Conservation (phyloP, 2,329 filamentous ascomycete genomes). For the Xylaria multiplex region DNA sequence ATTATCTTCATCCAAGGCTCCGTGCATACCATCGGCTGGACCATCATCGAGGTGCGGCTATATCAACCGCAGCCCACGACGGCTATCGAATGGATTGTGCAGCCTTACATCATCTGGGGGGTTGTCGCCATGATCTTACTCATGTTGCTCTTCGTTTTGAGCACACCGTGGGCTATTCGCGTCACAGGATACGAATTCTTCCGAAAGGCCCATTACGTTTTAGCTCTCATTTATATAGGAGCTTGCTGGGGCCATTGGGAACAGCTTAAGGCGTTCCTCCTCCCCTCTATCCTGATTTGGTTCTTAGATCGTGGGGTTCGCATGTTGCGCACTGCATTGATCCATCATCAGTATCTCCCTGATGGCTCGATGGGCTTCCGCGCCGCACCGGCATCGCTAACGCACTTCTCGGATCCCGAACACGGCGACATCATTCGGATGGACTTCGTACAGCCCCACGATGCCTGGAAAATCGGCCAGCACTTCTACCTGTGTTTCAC, state of each 20-base stretch:
- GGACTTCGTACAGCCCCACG: constrained; percentile 70
- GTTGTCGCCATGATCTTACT: constrained; percentile 74
- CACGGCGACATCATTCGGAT: constrained; percentile 72
- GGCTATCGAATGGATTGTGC: constrained; percentile 65
- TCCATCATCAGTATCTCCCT: constrained; percentile 67
- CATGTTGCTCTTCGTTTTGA: constrained; percentile 68
- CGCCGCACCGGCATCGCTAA: constrained; percentile 61
- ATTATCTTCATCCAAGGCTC: constrained; percentile 75
- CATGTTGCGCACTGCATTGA: constrained; percentile 64
- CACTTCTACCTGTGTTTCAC: constrained; percentile 78
- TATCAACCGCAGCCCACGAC: constrained; percentile 77
- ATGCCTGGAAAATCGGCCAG: constrained; percentile 72
- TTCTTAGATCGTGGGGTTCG: constrained; percentile 70
- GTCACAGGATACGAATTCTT: constrained; percentile 81
- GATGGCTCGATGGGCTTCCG: constrained; percentile 62
- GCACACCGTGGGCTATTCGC: constrained; percentile 67
- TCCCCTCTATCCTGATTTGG: constrained; percentile 73
- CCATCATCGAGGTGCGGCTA: constrained; percentile 70
- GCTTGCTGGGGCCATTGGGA: constrained; percentile 81
- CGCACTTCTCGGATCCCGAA: constrained; percentile 64
- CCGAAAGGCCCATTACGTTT: constrained; percentile 76
- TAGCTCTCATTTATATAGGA: constrained; percentile 79
- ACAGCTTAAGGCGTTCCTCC: constrained; percentile 73
- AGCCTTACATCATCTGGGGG: constrained; percentile 79
- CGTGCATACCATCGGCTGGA: constrained; percentile 78